A percentile compares a stretch with the other conserved stretches of the same genome.
Conservation (phyloP, 768 basidiomycete genomes). For the Leccinum barrowsii region DNA sequence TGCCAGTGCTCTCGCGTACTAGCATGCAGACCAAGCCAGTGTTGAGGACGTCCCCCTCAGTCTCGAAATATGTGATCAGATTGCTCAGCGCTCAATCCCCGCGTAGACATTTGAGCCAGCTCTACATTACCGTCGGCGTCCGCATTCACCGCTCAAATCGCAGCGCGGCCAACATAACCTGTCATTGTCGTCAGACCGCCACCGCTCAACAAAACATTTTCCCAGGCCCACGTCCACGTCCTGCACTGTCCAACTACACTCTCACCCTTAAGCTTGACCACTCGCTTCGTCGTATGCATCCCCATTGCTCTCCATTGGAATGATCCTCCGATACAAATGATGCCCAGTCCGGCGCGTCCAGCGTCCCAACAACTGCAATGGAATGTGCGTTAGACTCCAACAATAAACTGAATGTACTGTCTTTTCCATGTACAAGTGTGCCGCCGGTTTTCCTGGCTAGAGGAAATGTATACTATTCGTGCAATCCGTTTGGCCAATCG, state of each 20-base stretch:
- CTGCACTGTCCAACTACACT: slow-evolving; percentile 45
- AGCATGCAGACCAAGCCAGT: too few relatives aligned
- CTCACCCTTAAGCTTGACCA: slow-evolving; percentile 32
- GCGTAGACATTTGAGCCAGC: too few relatives aligned
- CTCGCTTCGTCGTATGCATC: slow-evolving; percentile 58
- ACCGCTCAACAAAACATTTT: slow-evolving; percentile 40
- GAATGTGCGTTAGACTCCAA: neutral
- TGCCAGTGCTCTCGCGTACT: too few relatives aligned
- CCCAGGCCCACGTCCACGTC: slow-evolving; percentile 25
- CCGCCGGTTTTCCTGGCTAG: slow-evolving; percentile 62
- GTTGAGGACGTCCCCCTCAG: too few relatives aligned
- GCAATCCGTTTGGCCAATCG: slow-evolving; percentile 37
- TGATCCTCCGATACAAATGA: slow-evolving; percentile 73
- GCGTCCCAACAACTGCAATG: slow-evolving; percentile 57
- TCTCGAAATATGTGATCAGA: too few relatives aligned
- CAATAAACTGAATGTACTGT: slow-evolving; percentile 46
- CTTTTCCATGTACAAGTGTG: slow-evolving; percentile 66
- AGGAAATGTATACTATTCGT: slow-evolving; percentile 53
- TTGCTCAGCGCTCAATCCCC: too few relatives aligned
- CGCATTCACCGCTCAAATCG: slow-evolving; percentile 52
- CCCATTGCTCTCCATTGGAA: slow-evolving; percentile 69
- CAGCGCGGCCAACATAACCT: slow-evolving; percentile 58
- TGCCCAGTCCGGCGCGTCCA: slow-evolving; percentile 69
- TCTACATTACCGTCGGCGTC: slow-evolving; percentile 48
- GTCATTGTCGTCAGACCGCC: slow-evolving; percentile 27